Evolutionary conservation across 352 stramenopile genomes (phyloP).

Genomic region (Phytophthora vignae): DNA sequence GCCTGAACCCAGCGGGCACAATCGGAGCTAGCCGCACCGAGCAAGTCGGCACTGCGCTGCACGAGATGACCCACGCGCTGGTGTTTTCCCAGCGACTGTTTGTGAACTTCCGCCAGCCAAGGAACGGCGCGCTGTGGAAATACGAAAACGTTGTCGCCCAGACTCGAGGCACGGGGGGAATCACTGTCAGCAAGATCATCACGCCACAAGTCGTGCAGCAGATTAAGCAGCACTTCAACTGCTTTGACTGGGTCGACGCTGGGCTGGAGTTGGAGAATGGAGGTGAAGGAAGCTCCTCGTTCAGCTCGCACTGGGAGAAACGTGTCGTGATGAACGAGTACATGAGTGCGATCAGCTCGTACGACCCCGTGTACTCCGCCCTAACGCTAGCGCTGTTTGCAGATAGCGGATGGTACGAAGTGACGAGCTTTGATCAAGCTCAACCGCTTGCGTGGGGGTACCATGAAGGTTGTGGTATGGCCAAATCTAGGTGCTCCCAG

Average conservation of each 20-base stretch:
- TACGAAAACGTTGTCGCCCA: slow-evolving; percentile 76
- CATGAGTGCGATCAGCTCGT: slow-evolving; percentile 82
- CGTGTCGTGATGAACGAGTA: slow-evolving; percentile 85
- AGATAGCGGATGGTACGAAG: slow-evolving; percentile 86
- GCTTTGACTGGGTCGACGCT: slow-evolving; percentile 65
- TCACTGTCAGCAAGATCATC: slow-evolving; percentile 79
- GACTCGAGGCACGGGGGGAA: slow-evolving; percentile 45
- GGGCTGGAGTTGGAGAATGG: slow-evolving; percentile 82
- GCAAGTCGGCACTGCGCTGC: slow-evolving; percentile 77
- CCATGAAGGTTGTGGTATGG: slow-evolving; percentile 76
- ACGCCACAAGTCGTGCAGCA: slow-evolving; percentile 73
- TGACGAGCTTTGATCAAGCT: slow-evolving; percentile 59
- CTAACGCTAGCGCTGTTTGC: slow-evolving; percentile 83
- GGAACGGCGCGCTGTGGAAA: slow-evolving; percentile 65
- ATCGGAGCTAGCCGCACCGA: slow-evolving; percentile 52
- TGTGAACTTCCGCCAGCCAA: slow-evolving; percentile 63
- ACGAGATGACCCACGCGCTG: slow-evolving; percentile 87
- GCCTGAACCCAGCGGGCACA: slow-evolving; percentile 54
- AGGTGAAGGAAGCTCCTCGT: slow-evolving; percentile 60
- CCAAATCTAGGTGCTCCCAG: slow-evolving; percentile 63
- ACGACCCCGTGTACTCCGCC: slow-evolving; percentile 77
- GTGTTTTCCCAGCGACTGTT: slow-evolving; percentile 79
- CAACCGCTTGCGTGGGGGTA: slow-evolving; percentile 77
- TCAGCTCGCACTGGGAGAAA: slow-evolving; percentile 88
- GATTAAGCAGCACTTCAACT: slow-evolving; percentile 81